Base-by-base conservation (phyloP, 441 rosid species). In the Erodium chrysanthum region DNA sequence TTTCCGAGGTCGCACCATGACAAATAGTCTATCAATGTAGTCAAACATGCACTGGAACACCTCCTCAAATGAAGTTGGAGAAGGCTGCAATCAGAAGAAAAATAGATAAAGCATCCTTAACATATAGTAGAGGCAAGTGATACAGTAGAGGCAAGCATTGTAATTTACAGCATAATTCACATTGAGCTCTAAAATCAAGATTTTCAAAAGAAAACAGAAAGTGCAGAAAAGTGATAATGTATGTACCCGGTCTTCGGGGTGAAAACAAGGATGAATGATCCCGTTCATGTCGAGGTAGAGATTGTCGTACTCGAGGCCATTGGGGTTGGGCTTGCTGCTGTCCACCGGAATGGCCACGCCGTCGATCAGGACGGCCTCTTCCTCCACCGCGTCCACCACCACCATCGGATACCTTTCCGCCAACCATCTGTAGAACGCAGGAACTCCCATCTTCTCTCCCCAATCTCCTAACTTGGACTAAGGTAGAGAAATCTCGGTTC, bases 251-350 rank as follows among this genome's bases (percentile, higher is more conserved):
- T 87, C 97, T 76, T 91, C 97, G 2, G 97, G 97, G 59, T 89
- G 97, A 68, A 91, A 91, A 78, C 97, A 91, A 58, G 97, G 97
- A 31, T 89, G 97, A 25, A 91, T 88, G 75, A 89, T 89, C 75
- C 92, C 92, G 62, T 91, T 91, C 97, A 89, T 91, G 62, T 91
- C 97, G 72, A 91, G 96, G 76, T 89, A 91, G 15, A 91, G 82
- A 76, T 91, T 91, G 73, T 91, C 97, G 59, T 76, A 91, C 68
- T 89, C 96, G 10, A 89, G 69, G 21, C 79, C 64, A 81, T 91
- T 91, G 11, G 97, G 97, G 66, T 89, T 89, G 52, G 91, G 83
- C 65, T 74, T 77, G 71, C 94, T 89, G 12, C 91, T 86, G 70
- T 91, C 96, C 62, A 91, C 90, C 3, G 97, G 96, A 76, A 91